Evolutionary conservation across 1,284 basidiomycete genomes (phyloP), one percentile per base, ranked within the genome.

Genomic region (Ganoderma leucocontextum): DNA sequence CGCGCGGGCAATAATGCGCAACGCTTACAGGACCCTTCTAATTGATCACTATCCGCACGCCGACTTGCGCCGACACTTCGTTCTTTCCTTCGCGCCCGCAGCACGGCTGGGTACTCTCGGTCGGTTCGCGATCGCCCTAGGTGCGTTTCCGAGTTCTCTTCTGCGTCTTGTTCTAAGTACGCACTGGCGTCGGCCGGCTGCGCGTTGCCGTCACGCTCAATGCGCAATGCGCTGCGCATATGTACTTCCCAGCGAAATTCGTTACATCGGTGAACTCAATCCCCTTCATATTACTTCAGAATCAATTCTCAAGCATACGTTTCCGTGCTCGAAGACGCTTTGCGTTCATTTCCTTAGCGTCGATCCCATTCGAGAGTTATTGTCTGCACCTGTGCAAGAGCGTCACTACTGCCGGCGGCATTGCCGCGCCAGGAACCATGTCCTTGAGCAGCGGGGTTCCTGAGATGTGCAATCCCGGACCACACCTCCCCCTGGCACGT

Each of bases 121-220:
- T 60, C 58, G 22, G 58, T 29, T 60, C 58, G 36, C 58, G 58
- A 17, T 41, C 58, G 36, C 36, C 58, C 58, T 29, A 60, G 58
- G 58, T 60, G 38, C 39, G 38, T 36, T 41, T 60, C 19, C 10
- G 19, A 36, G 35, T 39, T 39, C 57, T 38, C 15, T 41, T 4
- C 36, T 39, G 36, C 38, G 22, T 41, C 39, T 25, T 38, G 36
- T 60, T 39, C 39, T 60, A 25, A 38, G 22, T 60, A 25, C 39
- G 38, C 29, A 58, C 55, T 38, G 29, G 35, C 36, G 35, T 36
- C 55, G 55, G 36, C 36, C 55, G 35, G 17, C 55, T 58, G 33
- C 33, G 33, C 55, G 35, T 38, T 58, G 52, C 52, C 52, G 29
- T 55, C 52, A 55, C 33, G 29, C 52, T 52, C 29, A 29, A 29